phyloP scores from a whole-genome alignment of 179 eudicot species.

The Patellifolia procumbens region DNA sequence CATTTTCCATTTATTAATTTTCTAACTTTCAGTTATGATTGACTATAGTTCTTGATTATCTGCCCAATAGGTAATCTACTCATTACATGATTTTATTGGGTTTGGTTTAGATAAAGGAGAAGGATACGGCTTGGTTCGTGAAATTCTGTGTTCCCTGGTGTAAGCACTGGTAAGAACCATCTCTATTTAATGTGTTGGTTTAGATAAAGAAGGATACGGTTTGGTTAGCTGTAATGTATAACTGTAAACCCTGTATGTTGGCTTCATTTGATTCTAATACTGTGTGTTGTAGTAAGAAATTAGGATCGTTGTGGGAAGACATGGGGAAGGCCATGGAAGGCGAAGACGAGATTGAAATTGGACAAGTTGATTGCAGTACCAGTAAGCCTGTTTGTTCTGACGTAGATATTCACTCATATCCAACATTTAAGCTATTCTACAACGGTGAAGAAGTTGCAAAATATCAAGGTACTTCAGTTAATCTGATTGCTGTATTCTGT shows the following conservation, averaged over 20 bases:
- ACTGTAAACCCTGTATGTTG: neutral
- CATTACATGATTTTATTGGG: neutral
- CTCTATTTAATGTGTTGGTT: neutral
- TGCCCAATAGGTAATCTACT: neutral
- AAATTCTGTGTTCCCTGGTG: constrained; percentile 96
- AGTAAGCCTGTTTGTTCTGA: constrained; percentile 69
- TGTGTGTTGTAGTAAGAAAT: constrained; percentile 58
- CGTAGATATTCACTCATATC: constrained; percentile 92
- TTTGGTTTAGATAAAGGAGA: constrained; percentile 76
- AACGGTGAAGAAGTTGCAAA: constrained; percentile 90
- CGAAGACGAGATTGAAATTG: constrained; percentile 91
- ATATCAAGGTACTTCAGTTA: constrained; percentile 57
- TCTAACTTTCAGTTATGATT: neutral
- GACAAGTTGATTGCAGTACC: constrained; percentile 80
- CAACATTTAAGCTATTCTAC: constrained; percentile 92
- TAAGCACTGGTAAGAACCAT: constrained; percentile 78
- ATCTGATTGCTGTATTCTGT: constrained; percentile 9
- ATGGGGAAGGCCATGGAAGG: constrained; percentile 87
- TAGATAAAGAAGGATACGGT: too few relatives aligned
- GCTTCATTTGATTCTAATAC: constrained; percentile 8
- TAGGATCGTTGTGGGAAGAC: constrained; percentile 92
- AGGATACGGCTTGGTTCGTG: constrained; percentile 94
- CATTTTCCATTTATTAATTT: too few relatives aligned
- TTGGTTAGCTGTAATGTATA: neutral
- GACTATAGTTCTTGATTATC: neutral